Conservation (phyloP, 2,329 filamentous ascomycete species). For the Botrytis medusae region DNA sequence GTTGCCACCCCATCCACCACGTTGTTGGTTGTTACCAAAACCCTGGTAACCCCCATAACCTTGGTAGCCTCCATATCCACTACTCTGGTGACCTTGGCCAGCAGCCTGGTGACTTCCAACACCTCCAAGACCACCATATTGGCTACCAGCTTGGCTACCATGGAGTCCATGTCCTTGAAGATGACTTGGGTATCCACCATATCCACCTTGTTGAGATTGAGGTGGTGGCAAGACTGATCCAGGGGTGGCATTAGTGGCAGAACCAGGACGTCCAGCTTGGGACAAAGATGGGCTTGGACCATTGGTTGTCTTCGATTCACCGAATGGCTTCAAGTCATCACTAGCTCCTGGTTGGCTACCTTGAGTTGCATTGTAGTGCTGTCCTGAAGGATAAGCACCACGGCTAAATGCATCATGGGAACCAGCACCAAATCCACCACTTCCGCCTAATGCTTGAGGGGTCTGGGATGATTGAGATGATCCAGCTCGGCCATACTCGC, state of each 20-base stretch:
- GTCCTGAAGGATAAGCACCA: constrained; percentile 40
- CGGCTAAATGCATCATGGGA: constrained; percentile 40
- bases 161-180: constrained; percentile 40
- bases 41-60: constrained; percentile 45
- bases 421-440: constrained; percentile 37
- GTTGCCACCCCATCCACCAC: constrained; percentile 51
- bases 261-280: constrained; percentile 41
- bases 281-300: constrained; percentile 41
- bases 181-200: constrained; percentile 41
- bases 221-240: constrained; percentile 40
- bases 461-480: constrained; percentile 39
- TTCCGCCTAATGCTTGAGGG: constrained; percentile 39
- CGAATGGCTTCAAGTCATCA: constrained; percentile 42
- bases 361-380: constrained; percentile 38
- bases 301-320: constrained; percentile 40
- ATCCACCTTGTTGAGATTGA: constrained; percentile 39
- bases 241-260: constrained; percentile 40
- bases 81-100: constrained; percentile 45
- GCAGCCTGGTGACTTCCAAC: constrained; percentile 48
- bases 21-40: constrained; percentile 43
- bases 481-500: constrained; percentile 41
- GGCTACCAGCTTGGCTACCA: constrained; percentile 39
- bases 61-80: constrained; percentile 47
- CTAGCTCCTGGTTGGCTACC: constrained; percentile 36
- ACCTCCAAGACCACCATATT: constrained; percentile 47